phyloP scores from a whole-genome alignment of 1,284 basidiomycete genomes.

The Agroathelia rolfsii region DNA sequence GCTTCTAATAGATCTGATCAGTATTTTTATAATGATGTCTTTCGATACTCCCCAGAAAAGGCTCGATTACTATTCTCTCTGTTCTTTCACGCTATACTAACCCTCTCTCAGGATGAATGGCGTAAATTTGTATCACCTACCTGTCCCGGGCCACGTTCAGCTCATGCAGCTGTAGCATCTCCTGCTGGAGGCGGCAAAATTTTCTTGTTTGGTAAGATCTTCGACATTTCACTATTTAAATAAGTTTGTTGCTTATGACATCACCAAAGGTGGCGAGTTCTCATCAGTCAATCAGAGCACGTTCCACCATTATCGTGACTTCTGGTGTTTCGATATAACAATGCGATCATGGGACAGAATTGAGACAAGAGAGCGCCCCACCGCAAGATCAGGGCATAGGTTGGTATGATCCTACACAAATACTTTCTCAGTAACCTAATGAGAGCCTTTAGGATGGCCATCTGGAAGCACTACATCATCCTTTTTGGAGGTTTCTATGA shows the following conservation, averaged over 20 bases:
- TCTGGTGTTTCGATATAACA: constrained; percentile 72
- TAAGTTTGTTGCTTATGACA: constrained; percentile 1
- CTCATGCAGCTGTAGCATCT: constrained; percentile 70
- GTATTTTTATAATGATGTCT: constrained; percentile 78
- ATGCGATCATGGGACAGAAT: constrained; percentile 84
- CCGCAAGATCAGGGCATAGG: constrained; percentile 79
- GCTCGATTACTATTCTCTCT: constrained; percentile 19
- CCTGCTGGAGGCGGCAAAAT: constrained; percentile 75
- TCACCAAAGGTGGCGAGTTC: constrained; percentile 63
- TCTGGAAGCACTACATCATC: constrained; percentile 84
- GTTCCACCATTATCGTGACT: constrained; percentile 88
- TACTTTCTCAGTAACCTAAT: neutral
- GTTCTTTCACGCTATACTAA: neutral
- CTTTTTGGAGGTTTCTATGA: constrained; percentile 87
- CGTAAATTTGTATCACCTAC: constrained; percentile 73
- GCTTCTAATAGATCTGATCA: constrained; percentile 15
- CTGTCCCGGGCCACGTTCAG: constrained; percentile 77
- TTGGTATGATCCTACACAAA: constrained; percentile 19
- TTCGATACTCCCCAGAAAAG: constrained; percentile 76
- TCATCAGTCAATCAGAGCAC: constrained; percentile 79
- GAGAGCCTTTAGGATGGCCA: constrained; percentile 63
- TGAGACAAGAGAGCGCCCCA: constrained; percentile 75
- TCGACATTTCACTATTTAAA: neutral
- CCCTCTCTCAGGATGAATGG: constrained; percentile 64
- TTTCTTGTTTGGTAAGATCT: constrained; percentile 64